Evolutionary conservation across 2,329 filamentous ascomycete genomes (phyloP), one percentile per base, ranked within the genome.

Genomic region (Colletotrichum tofieldiae): DNA sequence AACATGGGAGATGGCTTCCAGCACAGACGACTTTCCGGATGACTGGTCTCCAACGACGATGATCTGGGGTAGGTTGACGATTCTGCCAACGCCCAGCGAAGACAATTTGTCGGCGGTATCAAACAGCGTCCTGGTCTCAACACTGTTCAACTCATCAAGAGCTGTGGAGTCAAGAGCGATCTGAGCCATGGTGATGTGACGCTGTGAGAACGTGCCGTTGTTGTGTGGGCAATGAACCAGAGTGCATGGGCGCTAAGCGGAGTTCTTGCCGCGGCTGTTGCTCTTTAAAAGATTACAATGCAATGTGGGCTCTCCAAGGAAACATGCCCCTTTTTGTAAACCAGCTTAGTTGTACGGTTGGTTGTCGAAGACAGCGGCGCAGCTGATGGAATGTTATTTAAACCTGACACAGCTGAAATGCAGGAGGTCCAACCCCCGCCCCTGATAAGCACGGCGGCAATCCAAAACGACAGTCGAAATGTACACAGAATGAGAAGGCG

Each of bases 1-100:
- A 1, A 93, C 86, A 12, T 87, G 85, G 0, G 90, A 89, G 58
- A 93, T 89, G 0, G 90, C 91, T 74, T 92, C 88, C 0, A 93
- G 84, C 0, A 92, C 89, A 0, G 89, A 92, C n/a, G 87, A 90
- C 76, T 93, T 93, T 2, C 90, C 90, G 0, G 87, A 86, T 0
- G 87, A 90, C 67, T 90, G 88, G 65, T 90, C 87, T 5, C 91
- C 90, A 37, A 88, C 88, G 5, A 91, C 89, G 5, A 91, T 85
- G 47, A 90, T 83, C 74, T 89, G 86, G 1, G 88, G 88, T 0
- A 89, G 79, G 47, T 86, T 79, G 32, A 88, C 81, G 18, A 87
- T 82, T 2, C 78, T 84, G 11, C 80, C 84, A 2, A 87, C 81
- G 1, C 89, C 88, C 14, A 85, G 82, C 3, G 83, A 82, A 6